Evolutionary conservation across 139 green algal genomes (phyloP).

Genomic region (Nannochloris sp.): DNA sequence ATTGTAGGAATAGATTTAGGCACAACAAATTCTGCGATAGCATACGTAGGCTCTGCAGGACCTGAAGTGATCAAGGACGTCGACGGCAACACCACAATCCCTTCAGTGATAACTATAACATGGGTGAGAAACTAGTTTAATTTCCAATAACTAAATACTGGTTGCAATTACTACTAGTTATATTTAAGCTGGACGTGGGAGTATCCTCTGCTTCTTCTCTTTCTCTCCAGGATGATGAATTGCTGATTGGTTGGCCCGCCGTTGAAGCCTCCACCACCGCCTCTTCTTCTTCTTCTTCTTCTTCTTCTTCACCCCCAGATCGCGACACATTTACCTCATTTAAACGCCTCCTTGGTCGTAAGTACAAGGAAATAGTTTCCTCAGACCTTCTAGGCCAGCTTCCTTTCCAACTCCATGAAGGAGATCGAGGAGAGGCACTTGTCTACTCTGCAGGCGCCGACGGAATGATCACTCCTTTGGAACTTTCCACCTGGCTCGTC

Average conservation of each 20-base stretch:
- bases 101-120: slow-evolving; percentile 36
- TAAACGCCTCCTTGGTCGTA: slow-evolving; percentile 61
- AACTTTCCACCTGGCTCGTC: slow-evolving; percentile 35
- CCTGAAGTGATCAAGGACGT: slow-evolving; percentile 19
- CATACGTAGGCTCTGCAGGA: slow-evolving; percentile 13
- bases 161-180: too few relatives aligned
- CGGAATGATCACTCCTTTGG: slow-evolving; percentile 6
- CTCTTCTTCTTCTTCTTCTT: too few relatives aligned
- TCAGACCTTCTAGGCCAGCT: slow-evolving; percentile 5
- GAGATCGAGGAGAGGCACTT: slow-evolving; percentile 7
- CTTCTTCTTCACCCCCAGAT: neutral
- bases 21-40: slow-evolving; percentile 57
- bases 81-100: slow-evolving; percentile 13
- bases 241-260: slow-evolving; percentile 42
- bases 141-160: neutral
- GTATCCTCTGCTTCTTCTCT: neutral
- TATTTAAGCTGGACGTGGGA: too few relatives aligned
- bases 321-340: slow-evolving; percentile 58
- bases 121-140: slow-evolving; percentile 1
- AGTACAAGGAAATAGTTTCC: slow-evolving; percentile 11
- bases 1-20: slow-evolving; percentile 69
- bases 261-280: slow-evolving; percentile 17
- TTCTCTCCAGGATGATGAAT: slow-evolving; percentile 13
- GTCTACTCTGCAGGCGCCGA: neutral
- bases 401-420: slow-evolving; percentile 28